Evolutionary conservation across 1,284 basidiomycete species (phyloP), one percentile per base, ranked within the genome.

Genomic region (Rhizoctonia solani): DNA sequence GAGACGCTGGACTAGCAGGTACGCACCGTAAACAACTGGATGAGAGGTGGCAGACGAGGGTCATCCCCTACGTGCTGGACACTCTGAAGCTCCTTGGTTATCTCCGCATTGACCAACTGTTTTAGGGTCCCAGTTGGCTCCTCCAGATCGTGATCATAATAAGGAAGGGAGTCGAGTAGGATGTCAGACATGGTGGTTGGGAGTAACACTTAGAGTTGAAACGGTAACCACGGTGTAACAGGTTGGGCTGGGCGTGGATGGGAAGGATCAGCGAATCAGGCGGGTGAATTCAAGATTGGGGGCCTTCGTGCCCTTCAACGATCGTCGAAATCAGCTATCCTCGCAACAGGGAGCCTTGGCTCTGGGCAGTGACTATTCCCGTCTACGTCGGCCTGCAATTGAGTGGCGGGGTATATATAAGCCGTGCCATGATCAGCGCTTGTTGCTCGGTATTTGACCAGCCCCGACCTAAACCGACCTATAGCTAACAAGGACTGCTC

Each of bases 61-160:
- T 94, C 77, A 84, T 73, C 90, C 78, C 30, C 77, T 77, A 80
- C 72, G 34, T 74, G 73, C 42, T 75, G 75, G 34, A 82, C 79
- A 23, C 81, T 81, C 72, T 85, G 85, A 49, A 84, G 82, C 75
- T 92, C 86, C 21, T 83, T 81, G 29, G 86, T 87, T 55, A 93
- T 78, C 75, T 91, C 88, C 69, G 81, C 81, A 68, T 89, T 87
- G 13, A 93, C 91, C 72, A 87, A 87, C 73, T 87, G 82, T 73
- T 84, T 85, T 69, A 91, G 79, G 67, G 85, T 77, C 2, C 92
- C 59, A 89, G 69, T 87, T 84, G 65, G 83, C 83, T 70, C 59
- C 49, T 95, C 92, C 52, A 95, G 82, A 74, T 98, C 94, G 75
- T 93, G 90, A 80, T 98, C 95, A 74, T 93, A 95, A 79, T 98